phyloP scores from a whole-genome alignment of 805 yeast genomes.

The Lachancea sp. region DNA sequence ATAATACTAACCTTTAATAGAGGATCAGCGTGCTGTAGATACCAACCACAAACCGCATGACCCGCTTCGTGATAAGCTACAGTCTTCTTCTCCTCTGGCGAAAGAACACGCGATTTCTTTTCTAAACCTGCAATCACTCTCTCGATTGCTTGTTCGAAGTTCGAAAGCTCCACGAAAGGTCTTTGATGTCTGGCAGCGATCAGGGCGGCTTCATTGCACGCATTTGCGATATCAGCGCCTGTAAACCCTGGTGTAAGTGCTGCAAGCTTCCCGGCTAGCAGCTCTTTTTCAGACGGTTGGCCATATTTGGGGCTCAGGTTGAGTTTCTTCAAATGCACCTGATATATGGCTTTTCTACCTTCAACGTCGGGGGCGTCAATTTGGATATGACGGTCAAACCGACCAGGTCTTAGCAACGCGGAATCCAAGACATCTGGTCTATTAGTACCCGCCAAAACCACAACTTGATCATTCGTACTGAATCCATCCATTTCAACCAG shows the following conservation, averaged over 20 bases:
- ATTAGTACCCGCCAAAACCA: conserved; percentile 96
- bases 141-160: conserved; percentile 95
- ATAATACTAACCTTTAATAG: conserved; percentile 90
- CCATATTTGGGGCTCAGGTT: conserved; percentile 46
- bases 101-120: conserved; percentile 75
- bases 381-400: conserved; percentile 89
- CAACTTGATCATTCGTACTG: conserved; percentile 83
- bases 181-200: conserved; percentile 87
- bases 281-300: conserved; percentile 40
- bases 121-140: conserved; percentile 96
- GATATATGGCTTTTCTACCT: conserved; percentile 89
- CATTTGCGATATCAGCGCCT: conserved; percentile 98
- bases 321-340: conserved; percentile 74
- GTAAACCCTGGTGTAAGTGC: conserved; percentile 97
- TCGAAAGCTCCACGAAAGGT: conserved; percentile 59
- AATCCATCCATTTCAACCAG: conserved; percentile 99
- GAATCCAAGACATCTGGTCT: conserved; percentile 89
- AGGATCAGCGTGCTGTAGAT: conserved; percentile 83
- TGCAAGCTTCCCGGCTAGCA: conserved; percentile 78
- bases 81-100: conserved; percentile 78
- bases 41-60: conserved; percentile 99
- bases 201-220: conserved; percentile 94
- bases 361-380: conserved; percentile 92
- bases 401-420: conserved; percentile 94
- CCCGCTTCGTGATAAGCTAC: conserved; percentile 99